Base-by-base conservation (phyloP, 306 rosid genomes). In the Quercus robur region DNA sequence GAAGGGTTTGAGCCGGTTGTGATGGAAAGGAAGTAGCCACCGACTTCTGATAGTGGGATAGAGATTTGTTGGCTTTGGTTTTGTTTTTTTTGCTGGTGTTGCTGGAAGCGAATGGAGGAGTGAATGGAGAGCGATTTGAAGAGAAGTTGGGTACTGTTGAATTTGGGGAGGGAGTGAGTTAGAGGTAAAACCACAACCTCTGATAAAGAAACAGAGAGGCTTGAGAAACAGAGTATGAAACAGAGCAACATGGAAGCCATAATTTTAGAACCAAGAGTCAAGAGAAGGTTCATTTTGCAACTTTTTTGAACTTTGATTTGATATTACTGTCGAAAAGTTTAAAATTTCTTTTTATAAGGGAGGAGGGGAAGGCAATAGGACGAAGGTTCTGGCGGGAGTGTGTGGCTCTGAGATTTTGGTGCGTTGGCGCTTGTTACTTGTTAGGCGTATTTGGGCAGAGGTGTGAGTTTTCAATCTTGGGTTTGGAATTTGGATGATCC, bases 21-120 rank as follows among this genome's bases (percentile, higher is more conserved):
- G 81, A 94, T 87, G 25, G 97, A 86, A 1, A 94, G 92, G 3
- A 93, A 89, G 73, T 95, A 95, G 73, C 91, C 99, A 52, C 97
- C 90, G 25, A 98, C 99, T 0, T 95, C 89, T 10, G 99, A 79
- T 6, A 95, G 96, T 1, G 99, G 95, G 9, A 94, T 92, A 41
- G 97, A 94, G 54, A 92, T 80, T 69, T 91, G 94, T 33, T 19
- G 80, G 46, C 3, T 41, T 20, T 23, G 90, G 2, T 75, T 38
- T 38, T 38, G 10, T 2, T 38, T 38, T 41, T 8, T 41, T 41
- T 2, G 46, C 46, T 8, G 88, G 73, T 41, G 78, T 17, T 4
- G 51, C 30, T 14, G 15, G 73, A 88, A 88, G 66, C 97, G 97
- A 3, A 77, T 28, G 51, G 81, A 21, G 55, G 99, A 94, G 71